Evolutionary conservation across 192 early-diverging fungal genomes (phyloP).

Genomic region (Gaertneriomyces semiglobifer): DNA sequence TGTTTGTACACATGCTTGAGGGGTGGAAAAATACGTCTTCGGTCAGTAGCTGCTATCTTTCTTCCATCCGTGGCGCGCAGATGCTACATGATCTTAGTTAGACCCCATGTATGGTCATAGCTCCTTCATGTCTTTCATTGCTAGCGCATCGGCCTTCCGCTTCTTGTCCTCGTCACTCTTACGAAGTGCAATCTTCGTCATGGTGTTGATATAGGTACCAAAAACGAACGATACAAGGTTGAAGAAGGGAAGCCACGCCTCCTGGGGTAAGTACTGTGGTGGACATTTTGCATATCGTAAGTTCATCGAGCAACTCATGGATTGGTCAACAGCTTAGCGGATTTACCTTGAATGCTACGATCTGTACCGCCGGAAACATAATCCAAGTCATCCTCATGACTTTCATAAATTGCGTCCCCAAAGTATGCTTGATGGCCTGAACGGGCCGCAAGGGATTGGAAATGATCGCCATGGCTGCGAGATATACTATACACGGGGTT

Average conservation of each 20-base stretch:
- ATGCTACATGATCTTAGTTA: too few relatives aligned
- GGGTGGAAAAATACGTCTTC: too few relatives aligned
- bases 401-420: constrained; percentile 59
- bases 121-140: too few relatives aligned
- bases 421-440: constrained; percentile 46
- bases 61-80: too few relatives aligned
- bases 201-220: constrained; percentile 56
- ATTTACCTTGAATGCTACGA: constrained; percentile 62
- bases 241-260: constrained; percentile 89
- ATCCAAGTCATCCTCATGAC: constrained; percentile 78
- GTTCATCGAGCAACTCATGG: neutral
- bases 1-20: too few relatives aligned
- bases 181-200: constrained; percentile 53
- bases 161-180: too few relatives aligned
- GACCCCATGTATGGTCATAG: too few relatives aligned
- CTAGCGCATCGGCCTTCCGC: too few relatives aligned
- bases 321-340: neutral
- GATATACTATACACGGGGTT: constrained; percentile 54
- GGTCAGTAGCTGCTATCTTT: too few relatives aligned
- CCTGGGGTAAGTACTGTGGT: constrained; percentile 60
- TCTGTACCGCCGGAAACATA: constrained; percentile 74
- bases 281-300: constrained; percentile 1
- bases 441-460: constrained; percentile 59
- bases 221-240: constrained; percentile 72
- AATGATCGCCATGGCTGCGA: constrained; percentile 79